Evolutionary conservation across 306 rosid genomes (phyloP), one percentile per base, ranked within the genome.

Genomic region (Cucumis melo): DNA sequence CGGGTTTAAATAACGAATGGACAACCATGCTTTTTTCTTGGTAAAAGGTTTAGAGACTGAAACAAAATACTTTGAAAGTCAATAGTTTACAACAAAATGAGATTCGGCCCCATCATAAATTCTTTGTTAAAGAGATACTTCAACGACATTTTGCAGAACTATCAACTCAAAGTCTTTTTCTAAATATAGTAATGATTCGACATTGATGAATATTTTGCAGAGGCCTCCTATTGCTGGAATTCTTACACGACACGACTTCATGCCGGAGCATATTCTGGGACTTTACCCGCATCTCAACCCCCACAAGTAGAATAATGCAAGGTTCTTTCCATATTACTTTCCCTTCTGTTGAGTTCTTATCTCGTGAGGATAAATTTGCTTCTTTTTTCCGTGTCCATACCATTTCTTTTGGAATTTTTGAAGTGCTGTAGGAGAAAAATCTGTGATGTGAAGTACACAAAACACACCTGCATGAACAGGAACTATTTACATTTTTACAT

Each of bases 181-280:
- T 56, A 17, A 66, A 44, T 66, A 4, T 41, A 66, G 27, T 42
- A 65, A 8, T 39, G 51, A 20, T 20, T 19, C n/a, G 38, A 65
- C 73, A 34, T 7, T 41, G 8, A 46, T 70, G 21, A 16, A 23
- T 19, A 17, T 66, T 27, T 27, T 81, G 86, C 94, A 91, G 97
- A 91, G 97, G 78, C 91, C 95, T 81, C 98, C 97, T 1, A 82
- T 87, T 61, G 96, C 83, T 67, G 96, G 98, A 76, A 93, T 93
- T 78, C 87, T 93, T 57, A 93, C 97, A 0, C 88, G 98, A 77
- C 98, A 93, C 19, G 96, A 93, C 86, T 89, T 93, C 75, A 89
- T 93, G 98, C 92, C 88, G 1, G 98, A 93, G 76, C 97, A 91
- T 81, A 67, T 93, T 61, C 81, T 91, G 84, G 89, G 89, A 83